Evolutionary conservation across 108 stramenopile genomes (phyloP).

Genomic region (Epithemia pelagica): DNA sequence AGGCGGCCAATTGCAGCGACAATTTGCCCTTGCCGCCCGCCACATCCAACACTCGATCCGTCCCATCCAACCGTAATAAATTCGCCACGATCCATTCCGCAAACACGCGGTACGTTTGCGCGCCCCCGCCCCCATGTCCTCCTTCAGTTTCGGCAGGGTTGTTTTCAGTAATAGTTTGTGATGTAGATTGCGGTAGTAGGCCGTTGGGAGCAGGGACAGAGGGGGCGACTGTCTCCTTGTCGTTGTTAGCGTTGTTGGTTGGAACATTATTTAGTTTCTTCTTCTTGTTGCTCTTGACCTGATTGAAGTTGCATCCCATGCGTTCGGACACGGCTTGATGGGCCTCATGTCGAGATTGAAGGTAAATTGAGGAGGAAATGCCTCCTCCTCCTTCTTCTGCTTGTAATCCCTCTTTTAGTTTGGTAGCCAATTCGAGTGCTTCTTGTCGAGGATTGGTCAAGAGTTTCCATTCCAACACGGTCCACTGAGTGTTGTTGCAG

Average conservation of each 20-base stretch:
- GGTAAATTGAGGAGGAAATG: not conserved
- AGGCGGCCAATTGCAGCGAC: slow-evolving; percentile 50
- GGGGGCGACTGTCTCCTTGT: not conserved
- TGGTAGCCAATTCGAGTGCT: not conserved
- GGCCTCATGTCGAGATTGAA: not conserved
- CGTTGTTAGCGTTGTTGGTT: not conserved
- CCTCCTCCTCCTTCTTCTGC: not conserved
- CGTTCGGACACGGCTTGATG: not conserved
- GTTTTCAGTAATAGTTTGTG: not conserved
- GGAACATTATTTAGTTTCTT: too few species aligned
- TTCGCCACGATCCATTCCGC: not conserved
- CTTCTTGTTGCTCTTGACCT: not conserved
- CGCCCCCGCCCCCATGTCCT: not conserved
- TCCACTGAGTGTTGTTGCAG: not conserved
- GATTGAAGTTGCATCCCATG: not conserved
- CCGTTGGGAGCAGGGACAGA: not conserved
- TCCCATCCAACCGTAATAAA: not conserved
- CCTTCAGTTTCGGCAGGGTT: not conserved
- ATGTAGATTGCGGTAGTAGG: not conserved
- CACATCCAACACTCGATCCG: slow-evolving; percentile 53
- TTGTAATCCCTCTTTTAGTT: not conserved
- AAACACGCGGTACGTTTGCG: not conserved
- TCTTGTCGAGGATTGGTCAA: not conserved
- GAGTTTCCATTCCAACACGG: not conserved
- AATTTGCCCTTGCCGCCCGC: slow-evolving; percentile 85